phyloP scores from a whole-genome alignment of 1,139 yeast genomes.

The Nakaseomyces glabratus region DNA sequence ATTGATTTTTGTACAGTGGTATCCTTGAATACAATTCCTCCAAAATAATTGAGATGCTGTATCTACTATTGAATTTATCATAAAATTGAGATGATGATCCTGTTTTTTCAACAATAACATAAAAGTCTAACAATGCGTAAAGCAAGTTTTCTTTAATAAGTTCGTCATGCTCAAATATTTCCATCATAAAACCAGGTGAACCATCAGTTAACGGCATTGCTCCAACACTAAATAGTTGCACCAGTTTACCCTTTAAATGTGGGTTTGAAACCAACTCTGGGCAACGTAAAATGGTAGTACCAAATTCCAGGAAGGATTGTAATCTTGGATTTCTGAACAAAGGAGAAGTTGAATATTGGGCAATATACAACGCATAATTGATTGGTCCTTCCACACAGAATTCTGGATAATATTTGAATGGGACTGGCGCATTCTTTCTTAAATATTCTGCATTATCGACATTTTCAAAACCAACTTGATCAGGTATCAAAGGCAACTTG shows the following conservation, averaged over 20 bases:
- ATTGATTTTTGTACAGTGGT: conserved; percentile 56
- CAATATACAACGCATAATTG: conserved; percentile 58
- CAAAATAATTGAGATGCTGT: conserved; percentile 72
- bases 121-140: conserved; percentile 78
- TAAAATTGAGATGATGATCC: conserved; percentile 94
- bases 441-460: conserved; percentile 65
- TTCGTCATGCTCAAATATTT: conserved; percentile 53
- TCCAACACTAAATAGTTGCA: conserved; percentile 74
- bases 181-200: conserved; percentile 66
- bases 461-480: conserved; percentile 45
- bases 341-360: conserved; percentile 54
- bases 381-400: conserved; percentile 77
- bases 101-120: conserved; percentile 91
- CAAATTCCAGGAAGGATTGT: conserved; percentile 58
- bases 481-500: conserved; percentile 54
- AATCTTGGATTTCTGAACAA: conserved; percentile 46
- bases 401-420: conserved; percentile 83
- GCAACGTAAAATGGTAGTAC: conserved; percentile 68
- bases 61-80: conserved; percentile 88
- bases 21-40: conserved; percentile 71
- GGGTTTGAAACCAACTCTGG: conserved; percentile 87
- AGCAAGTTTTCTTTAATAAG: conserved; percentile 58
- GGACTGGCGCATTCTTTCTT: conserved; percentile 56
- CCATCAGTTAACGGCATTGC: conserved; percentile 49
- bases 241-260: conserved; percentile 76